Percentiles rank a stretch among this genome's conserved stretches.
Evolutionary conservation across 2,329 filamentous ascomycete genomes (phyloP).

Genomic region (Diaporthe longicolla): DNA sequence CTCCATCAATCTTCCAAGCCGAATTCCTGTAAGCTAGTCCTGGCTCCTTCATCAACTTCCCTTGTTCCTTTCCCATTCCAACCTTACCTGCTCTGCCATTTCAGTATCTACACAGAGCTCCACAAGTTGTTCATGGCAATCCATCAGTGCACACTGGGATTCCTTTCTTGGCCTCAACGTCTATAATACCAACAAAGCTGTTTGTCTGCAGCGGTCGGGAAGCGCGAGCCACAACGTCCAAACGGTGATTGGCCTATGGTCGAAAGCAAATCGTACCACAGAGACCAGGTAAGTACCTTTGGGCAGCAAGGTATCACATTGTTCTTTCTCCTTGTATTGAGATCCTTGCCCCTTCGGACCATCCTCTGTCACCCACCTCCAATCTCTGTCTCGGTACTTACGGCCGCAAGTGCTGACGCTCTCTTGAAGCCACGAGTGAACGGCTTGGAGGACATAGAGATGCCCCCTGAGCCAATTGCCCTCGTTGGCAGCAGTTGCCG

Average conservation of each 20-base stretch:
- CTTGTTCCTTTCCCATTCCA: no score
- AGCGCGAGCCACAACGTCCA: background rate
- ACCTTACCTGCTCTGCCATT: no score
- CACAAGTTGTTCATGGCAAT: no score
- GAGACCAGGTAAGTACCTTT: no score
- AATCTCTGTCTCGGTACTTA: background rate
- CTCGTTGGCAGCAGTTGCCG: conserved; percentile 51
- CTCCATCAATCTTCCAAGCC: background rate
- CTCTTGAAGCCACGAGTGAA: accelerated
- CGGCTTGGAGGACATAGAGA: conserved; percentile 40
- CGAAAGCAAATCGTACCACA: background rate
- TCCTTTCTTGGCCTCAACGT: background rate
- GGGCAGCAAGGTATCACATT: background rate
- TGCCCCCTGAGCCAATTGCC: conserved; percentile 48
- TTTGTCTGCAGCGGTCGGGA: background rate
- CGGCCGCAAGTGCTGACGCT: conserved; percentile 1
- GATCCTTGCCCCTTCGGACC: no score
- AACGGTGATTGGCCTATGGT: background rate
- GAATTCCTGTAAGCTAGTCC: background rate
- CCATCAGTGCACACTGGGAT: no score
- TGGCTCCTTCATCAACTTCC: no score
- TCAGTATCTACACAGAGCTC: no score
- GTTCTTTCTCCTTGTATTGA: background rate
- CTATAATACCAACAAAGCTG: background rate
- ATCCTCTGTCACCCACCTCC: background rate